Evolutionary conservation across 495 filamentous ascomycete species (phyloP).

Genomic region (Letharia columbiana): DNA sequence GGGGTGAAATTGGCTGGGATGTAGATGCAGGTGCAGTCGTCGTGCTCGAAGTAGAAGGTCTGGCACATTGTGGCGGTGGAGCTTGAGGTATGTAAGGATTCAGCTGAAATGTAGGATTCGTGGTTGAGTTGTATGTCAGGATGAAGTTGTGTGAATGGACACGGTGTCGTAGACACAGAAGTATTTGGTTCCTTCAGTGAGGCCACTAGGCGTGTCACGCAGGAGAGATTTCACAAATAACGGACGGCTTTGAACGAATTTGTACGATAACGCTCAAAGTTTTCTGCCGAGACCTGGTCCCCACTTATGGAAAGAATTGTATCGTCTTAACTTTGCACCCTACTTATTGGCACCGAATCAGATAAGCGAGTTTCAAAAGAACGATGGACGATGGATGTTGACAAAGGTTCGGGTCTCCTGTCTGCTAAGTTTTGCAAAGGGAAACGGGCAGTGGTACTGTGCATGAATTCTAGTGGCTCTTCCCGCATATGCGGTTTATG

Average conservation of each 20-base stretch:
- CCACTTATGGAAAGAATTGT: background rate
- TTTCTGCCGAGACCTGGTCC: background rate
- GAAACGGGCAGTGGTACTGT: too few species aligned
- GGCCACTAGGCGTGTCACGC: background rate
- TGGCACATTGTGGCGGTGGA: background rate
- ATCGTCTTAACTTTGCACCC: background rate
- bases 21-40: background rate
- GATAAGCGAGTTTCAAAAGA: too few species aligned
- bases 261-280: background rate
- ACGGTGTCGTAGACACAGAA: background rate
- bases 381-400: too few species aligned
- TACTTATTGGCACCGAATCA: background rate
- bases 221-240: background rate
- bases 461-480: too few species aligned
- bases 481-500: too few species aligned
- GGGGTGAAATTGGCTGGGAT: background rate
- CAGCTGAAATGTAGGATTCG: too few species aligned
- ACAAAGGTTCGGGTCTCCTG: too few species aligned
- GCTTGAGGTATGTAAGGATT: too few species aligned
- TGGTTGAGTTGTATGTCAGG: too few species aligned
- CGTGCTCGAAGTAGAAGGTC: background rate
- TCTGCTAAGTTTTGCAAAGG: too few species aligned
- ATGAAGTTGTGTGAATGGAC: too few species aligned
- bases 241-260: background rate
- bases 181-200: background rate